phyloP scores from a whole-genome alignment of 768 basidiomycete genomes.

The Leccinum uliginosum region DNA sequence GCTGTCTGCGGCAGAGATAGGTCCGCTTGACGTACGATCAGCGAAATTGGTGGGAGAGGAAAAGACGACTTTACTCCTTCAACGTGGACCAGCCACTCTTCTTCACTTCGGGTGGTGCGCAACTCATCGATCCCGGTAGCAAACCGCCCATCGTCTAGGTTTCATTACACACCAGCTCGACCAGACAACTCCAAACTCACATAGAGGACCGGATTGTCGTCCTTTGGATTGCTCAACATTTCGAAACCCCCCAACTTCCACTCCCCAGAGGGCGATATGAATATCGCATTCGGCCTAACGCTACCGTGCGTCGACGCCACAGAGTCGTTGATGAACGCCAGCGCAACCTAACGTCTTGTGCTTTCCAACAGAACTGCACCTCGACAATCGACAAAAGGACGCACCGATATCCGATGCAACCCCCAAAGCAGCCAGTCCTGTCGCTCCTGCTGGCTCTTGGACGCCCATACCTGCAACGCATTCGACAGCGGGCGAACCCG shows the following conservation, averaged over 20 bases:
- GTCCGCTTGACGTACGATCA: slow-evolving; percentile 31
- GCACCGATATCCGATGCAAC: slow-evolving; percentile 80
- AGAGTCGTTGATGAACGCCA: slow-evolving; percentile 86
- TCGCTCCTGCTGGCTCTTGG: slow-evolving; percentile 56
- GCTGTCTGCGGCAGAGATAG: slow-evolving; percentile 69
- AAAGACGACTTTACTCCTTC: slow-evolving; percentile 61
- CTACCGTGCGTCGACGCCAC: slow-evolving; percentile 82
- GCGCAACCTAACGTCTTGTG: slow-evolving; percentile 57
- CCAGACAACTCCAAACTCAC: slow-evolving; percentile 42
- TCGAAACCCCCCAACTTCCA: slow-evolving; percentile 98
- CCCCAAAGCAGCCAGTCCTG: slow-evolving; percentile 96
- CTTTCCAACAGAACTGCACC: background rate
- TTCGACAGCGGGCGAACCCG: slow-evolving; percentile 72
- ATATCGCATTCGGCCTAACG: slow-evolving; percentile 69
- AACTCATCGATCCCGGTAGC: slow-evolving; percentile 55
- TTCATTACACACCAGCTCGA: slow-evolving; percentile 10
- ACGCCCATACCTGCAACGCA: slow-evolving; percentile 58
- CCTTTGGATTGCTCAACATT: slow-evolving; percentile 76
- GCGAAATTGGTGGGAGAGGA: background rate
- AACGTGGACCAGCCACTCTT: slow-evolving; percentile 79
- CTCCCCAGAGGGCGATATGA: slow-evolving; percentile 90
- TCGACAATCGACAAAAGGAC: slow-evolving; percentile 12
- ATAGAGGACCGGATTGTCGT: slow-evolving; percentile 74
- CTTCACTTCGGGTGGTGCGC: slow-evolving; percentile 82
- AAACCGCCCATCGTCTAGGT: slow-evolving; percentile 61